A percentile compares a stretch with the other conserved stretches of the same genome.
Conservation (phyloP, 176 grass and related monocot genomes). For the Zoysia japonica region DNA sequence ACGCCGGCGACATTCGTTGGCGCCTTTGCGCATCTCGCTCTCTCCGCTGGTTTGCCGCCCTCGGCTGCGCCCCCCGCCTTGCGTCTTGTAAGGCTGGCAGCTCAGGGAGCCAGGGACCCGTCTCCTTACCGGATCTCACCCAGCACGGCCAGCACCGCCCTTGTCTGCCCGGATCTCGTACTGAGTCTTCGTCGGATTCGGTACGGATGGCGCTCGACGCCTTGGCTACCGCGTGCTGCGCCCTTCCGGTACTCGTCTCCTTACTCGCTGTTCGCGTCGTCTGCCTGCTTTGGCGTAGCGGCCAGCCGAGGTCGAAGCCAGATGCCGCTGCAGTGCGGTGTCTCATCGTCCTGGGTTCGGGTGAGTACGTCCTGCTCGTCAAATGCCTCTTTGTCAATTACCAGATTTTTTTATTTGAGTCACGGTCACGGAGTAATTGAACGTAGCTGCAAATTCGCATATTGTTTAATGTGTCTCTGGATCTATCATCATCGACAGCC, state of each 20-base stretch:
- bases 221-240: background rate
- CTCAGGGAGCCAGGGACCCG: background rate
- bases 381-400: background rate
- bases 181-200: background rate
- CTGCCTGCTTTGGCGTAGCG: conserved; percentile 48
- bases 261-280: conserved; percentile 48
- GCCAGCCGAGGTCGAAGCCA: conserved; percentile 31
- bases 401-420: background rate
- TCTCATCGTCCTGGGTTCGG: conserved; percentile 63
- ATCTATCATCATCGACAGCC: background rate
- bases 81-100: background rate
- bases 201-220: conserved; percentile 23
- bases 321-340: conserved; percentile 28
- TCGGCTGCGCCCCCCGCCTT: background rate
- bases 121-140: background rate
- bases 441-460: background rate
- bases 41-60: background rate
- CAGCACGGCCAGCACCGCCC: too few species aligned
- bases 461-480: background rate
- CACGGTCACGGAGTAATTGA: background rate
- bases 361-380: conserved; percentile 38
- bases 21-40: too few species aligned
- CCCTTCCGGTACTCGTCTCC: conserved; percentile 43
- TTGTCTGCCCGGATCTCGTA: conserved; percentile 2
- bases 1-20: too few species aligned